These are phyloP conservation scores for Neocucurbitaria cava DNA, from an alignment of 2,329 filamentous ascomycete genomes.

Conservation along the genomic window DNA sequence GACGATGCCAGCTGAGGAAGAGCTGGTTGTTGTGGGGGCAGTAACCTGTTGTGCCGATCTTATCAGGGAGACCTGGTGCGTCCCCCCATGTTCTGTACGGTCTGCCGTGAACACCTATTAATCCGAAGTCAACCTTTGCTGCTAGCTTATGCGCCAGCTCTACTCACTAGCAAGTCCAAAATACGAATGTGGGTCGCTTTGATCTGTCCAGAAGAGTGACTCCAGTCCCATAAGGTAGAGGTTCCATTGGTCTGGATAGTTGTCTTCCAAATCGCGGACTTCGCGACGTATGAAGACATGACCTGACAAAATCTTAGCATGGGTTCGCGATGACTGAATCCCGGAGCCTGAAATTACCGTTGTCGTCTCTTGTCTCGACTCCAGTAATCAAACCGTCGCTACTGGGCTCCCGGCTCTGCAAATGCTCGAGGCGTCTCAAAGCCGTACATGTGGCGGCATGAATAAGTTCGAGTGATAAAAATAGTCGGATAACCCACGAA, in stretches of 20 bases:
- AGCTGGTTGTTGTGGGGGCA: slow-evolving; percentile 79
- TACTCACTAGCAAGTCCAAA: slow-evolving; percentile 76
- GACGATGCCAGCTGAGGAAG: slow-evolving; percentile 86
- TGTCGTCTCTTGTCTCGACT: slow-evolving; percentile 24
- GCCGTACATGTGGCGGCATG: slow-evolving; percentile 14
- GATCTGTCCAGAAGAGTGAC: slow-evolving; percentile 71
- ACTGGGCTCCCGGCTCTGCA: slow-evolving; percentile 3
- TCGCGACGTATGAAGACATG: slow-evolving; percentile 63
- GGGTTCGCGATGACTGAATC: rapidly evolving
- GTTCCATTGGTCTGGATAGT: slow-evolving; percentile 71
- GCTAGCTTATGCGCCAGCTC: rapidly evolving
- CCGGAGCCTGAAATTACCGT: slow-evolving; percentile 8
- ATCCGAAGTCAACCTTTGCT: background rate
- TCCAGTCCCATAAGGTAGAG: slow-evolving; percentile 77
- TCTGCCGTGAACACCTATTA: slow-evolving; percentile 42
- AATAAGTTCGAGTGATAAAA: slow-evolving; percentile 8
- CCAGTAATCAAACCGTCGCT: slow-evolving; percentile 24
- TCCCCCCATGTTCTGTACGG: slow-evolving; percentile 47
- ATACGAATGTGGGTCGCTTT: slow-evolving; percentile 71
- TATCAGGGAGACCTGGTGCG: slow-evolving; percentile 42
- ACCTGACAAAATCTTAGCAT: slow-evolving; percentile 24
- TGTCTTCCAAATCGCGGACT: slow-evolving; percentile 67
- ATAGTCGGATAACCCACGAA: background rate
- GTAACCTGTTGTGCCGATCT: slow-evolving; percentile 62
- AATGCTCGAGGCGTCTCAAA: background rate